Evolutionary conservation across 192 early-diverging fungal genomes (phyloP).

Genomic region (Mortierella antarctica): DNA sequence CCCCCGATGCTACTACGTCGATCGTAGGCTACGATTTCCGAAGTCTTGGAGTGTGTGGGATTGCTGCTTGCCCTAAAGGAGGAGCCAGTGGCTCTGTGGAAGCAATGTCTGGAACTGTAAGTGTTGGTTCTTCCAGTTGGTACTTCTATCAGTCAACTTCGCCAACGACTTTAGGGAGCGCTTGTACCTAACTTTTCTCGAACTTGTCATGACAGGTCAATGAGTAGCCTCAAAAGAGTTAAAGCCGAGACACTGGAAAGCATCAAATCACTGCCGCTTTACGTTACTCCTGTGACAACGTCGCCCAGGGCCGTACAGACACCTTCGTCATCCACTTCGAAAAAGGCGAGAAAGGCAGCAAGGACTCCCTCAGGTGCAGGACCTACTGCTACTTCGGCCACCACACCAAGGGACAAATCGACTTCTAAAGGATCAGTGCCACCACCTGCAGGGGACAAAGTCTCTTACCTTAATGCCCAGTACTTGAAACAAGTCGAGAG

Average conservation of each 20-base stretch:
- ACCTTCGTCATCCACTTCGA: constrained; percentile 7
- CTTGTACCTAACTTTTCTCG: neutral
- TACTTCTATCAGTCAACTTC: neutral
- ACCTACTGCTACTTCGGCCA: neutral
- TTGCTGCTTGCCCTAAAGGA: constrained; percentile 60
- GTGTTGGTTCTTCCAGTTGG: neutral
- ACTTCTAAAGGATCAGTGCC: neutral
- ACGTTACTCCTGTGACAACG: constrained; percentile 1
- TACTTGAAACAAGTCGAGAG: constrained; percentile 59
- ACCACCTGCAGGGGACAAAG: constrained; percentile 14
- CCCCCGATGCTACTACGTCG: too few species aligned
- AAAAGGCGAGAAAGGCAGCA: constrained; percentile 18
- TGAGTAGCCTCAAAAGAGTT: constrained; percentile 27
- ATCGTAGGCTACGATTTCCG: constrained; percentile 50
- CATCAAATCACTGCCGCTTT: constrained; percentile 24
- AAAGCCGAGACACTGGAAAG: constrained; percentile 26
- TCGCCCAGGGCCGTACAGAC: constrained; percentile 27
- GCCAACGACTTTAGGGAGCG: too few species aligned
- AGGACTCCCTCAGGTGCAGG: neutral
- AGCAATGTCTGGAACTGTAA: constrained; percentile 61
- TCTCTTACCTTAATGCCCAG: constrained; percentile 50
- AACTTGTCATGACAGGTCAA: constrained; percentile 15
- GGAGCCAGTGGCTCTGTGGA: constrained; percentile 50
- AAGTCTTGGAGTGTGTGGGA: constrained; percentile 64
- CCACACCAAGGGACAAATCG: constrained; percentile 1